These are phyloP conservation scores for Tetracladium marchalianum DNA, from an alignment of 495 filamentous ascomycete species.

Conservation along the genomic window DNA sequence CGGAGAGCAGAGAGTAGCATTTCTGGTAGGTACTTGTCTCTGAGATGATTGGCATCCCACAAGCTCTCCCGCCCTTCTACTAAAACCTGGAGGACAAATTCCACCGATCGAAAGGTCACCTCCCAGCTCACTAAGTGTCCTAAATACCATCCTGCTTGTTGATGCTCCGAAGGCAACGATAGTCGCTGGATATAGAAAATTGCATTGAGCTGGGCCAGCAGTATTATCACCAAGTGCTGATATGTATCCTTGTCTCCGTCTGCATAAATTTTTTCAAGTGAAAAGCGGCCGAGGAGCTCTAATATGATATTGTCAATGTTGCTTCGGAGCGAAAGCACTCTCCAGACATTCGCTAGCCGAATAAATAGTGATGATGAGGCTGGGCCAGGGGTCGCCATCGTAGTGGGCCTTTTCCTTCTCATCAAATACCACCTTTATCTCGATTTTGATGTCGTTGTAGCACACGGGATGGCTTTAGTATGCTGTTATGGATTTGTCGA, in stretches of 20 bases:
- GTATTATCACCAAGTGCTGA: constrained; percentile 21
- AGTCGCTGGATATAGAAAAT: constrained; percentile 28
- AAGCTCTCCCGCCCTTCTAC: constrained; percentile 24
- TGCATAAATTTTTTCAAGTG: constrained; percentile 28
- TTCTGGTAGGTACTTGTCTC: constrained; percentile 26
- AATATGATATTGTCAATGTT: constrained; percentile 28
- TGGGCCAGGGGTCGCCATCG: constrained; percentile 20
- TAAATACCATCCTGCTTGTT: constrained; percentile 25
- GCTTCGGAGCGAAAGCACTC: constrained; percentile 24
- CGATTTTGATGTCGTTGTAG: no score
- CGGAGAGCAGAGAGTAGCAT: constrained; percentile 26
- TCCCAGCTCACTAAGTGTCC: constrained; percentile 29
- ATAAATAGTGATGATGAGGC: constrained; percentile 26
- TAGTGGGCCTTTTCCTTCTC: neutral
- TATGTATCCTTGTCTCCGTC: constrained; percentile 17
- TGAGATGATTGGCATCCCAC: constrained; percentile 21
- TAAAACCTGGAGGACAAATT: constrained; percentile 26
- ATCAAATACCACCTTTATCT: no score
- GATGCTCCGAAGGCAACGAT: constrained; percentile 22
- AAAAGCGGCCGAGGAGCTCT: constrained; percentile 27
- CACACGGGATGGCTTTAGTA: no score
- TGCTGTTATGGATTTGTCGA: no score
- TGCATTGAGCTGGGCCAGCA: constrained; percentile 20
- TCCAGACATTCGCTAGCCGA: constrained; percentile 23
- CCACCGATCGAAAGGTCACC: constrained; percentile 24